Conservation (phyloP, 768 basidiomycete species). For the Macrocybe gigantea region DNA sequence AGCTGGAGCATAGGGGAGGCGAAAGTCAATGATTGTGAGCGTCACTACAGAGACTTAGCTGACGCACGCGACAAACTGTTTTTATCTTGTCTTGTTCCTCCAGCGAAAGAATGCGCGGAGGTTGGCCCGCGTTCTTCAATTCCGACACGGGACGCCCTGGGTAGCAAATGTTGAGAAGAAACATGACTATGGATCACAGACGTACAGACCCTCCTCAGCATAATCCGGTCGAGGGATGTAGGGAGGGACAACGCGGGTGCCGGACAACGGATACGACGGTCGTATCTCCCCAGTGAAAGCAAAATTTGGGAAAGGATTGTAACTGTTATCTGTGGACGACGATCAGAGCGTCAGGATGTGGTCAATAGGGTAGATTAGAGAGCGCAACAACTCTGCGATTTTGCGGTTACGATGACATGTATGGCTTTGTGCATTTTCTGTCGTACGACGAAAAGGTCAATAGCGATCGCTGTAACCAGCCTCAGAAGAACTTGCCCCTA, state of each 20-base stretch:
- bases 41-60: neutral
- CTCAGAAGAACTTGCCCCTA: constrained; percentile 19
- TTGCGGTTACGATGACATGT: constrained; percentile 49
- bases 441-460: constrained; percentile 2
- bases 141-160: constrained; percentile 60
- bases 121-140: constrained; percentile 48
- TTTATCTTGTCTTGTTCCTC: constrained; percentile 91
- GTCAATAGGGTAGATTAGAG: constrained; percentile 9
- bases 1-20: constrained; percentile 42
- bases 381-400: constrained; percentile 17
- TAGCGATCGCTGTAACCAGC: constrained; percentile 2
- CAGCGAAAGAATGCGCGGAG: constrained; percentile 56
- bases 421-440: constrained; percentile 82
- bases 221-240: constrained; percentile 90
- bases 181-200: constrained; percentile 10
- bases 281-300: constrained; percentile 74
- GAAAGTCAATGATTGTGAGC: neutral
- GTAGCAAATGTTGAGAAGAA: constrained; percentile 9
- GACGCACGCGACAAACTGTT: constrained; percentile 73
- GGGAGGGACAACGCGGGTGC: constrained; percentile 68
- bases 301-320: constrained; percentile 75
- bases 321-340: constrained; percentile 54
- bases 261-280: constrained; percentile 85
- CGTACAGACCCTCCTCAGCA: constrained; percentile 44
- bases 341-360: neutral